phyloP scores from a whole-genome alignment of 305 asterid genomes.

The Ruellia speciosa region DNA sequence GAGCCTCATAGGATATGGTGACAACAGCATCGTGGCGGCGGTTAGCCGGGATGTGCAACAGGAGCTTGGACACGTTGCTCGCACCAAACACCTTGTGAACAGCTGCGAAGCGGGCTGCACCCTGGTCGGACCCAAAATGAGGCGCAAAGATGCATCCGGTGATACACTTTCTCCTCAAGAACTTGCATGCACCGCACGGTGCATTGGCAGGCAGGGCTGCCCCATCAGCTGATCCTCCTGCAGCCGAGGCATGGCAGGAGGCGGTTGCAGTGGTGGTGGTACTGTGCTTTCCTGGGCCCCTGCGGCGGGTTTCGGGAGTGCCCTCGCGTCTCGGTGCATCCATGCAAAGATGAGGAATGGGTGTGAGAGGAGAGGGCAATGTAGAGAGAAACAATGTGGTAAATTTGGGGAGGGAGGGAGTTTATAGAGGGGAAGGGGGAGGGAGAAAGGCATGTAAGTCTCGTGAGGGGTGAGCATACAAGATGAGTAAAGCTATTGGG shows the following conservation, averaged over 20 bases:
- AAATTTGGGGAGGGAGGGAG: slow-evolving; percentile 12
- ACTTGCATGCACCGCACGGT: slow-evolving; percentile 91
- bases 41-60: slow-evolving; percentile 54
- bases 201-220: slow-evolving; percentile 7
- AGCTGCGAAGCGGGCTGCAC: slow-evolving; percentile 81
- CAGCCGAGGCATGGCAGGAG: background rate
- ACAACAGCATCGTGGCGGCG: slow-evolving; percentile 72
- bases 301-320: slow-evolving; percentile 31
- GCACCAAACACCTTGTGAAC: slow-evolving; percentile 94
- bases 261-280: background rate
- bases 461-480: slow-evolving; percentile 55
- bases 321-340: slow-evolving; percentile 35
- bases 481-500: slow-evolving; percentile 20
- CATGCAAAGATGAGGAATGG: slow-evolving; percentile 27
- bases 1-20: slow-evolving; percentile 88
- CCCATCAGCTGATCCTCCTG: background rate
- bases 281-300: slow-evolving; percentile 25
- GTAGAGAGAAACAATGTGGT: background rate
- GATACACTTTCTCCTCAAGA: slow-evolving; percentile 80
- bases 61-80: slow-evolving; percentile 73
- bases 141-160: slow-evolving; percentile 80
- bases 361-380: background rate
- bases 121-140: slow-evolving; percentile 72
- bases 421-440: slow-evolving; percentile 25
- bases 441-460: slow-evolving; percentile 50